Percentiles rank a stretch among this genome's conserved stretches.
These are phyloP conservation scores for Alnus rubra DNA, from an alignment of 306 rosid species.

Conservation along the genomic window DNA sequence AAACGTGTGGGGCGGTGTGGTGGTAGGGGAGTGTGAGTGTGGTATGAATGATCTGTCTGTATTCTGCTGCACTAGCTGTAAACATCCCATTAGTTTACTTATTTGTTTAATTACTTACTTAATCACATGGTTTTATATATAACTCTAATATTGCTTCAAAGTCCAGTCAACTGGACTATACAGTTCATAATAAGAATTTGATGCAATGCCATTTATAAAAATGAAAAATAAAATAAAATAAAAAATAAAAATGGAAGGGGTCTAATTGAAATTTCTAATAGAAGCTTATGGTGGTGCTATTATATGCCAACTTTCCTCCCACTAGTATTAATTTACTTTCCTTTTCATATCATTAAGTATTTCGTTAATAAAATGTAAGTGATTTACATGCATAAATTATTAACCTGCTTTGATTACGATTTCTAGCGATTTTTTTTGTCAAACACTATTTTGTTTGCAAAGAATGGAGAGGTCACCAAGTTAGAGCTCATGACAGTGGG, in stretches of 20 bases:
- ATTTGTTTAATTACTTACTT: no score
- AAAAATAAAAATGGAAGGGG: no score
- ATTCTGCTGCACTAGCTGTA: background rate
- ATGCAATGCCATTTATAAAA: no score
- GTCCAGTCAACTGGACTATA: no score
- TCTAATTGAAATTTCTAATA: background rate
- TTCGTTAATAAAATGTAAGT: background rate
- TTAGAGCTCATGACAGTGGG: no score
- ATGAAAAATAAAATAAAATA: no score
- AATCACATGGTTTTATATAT: no score
- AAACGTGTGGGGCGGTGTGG: background rate
- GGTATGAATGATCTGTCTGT: background rate
- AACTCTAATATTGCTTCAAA: no score
- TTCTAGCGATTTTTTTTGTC: no score
- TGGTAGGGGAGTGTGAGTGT: background rate
- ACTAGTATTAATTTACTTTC: background rate
- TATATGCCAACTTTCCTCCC: background rate
- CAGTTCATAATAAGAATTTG: no score
- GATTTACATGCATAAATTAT: background rate
- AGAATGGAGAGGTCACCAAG: no score
- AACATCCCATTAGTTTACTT: background rate
- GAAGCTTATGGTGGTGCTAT: background rate
- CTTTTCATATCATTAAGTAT: background rate
- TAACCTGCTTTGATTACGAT: background rate
- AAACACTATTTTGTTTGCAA: background rate